Base-by-base conservation (phyloP, 805 yeast genomes). In the Starmera quercuum region DNA sequence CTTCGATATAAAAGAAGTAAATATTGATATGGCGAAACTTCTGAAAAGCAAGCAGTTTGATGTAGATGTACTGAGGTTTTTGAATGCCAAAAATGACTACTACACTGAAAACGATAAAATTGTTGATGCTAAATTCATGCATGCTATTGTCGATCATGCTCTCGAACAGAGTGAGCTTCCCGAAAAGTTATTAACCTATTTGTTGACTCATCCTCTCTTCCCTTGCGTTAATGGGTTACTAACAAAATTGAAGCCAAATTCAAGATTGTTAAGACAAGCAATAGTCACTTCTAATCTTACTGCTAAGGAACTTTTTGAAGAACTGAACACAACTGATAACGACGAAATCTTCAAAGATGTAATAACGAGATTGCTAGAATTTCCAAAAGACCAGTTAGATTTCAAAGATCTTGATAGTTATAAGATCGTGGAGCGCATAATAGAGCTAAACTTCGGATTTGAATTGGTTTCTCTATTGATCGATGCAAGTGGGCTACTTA, bases 121-220 rank as follows among this genome's bases (percentile, higher is more conserved):
- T 29, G 73, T 81, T n/a, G 83, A 79, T 49, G 64, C 69, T 18
- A 60, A 56, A 20, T 75, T 83, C 40, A 59, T 84, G 32, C 59
- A 57, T 29, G 53, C 58, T 30, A 59, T 75, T 6, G 63, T 68
- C 19, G 60, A 52, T 22, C 59, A 68, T 40, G 65, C 71, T 6
- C 59, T 78, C 30, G 37, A 44, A 3, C 36, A 38, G 8, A 31
- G 36, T 10, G 42, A 45, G 16, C 26, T 46, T 9, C 49, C 51
- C 16, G 77, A 78, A 46, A 59, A 59, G 31, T 65, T 86, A 3
- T 56, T 85, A 31, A 71, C 81, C 1, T 88, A 84, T 50, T 64
- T 88, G 22, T 64, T 90, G 41, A 83, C 95, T 3, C 95, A 90
- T 60, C 96, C 96, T 13, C 60, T 85, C 14, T 87, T 81, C 58